Percentiles rank a stretch among this genome's conserved stretches.
Conservation (phyloP, 352 stramenopile species). For the Phytophthora sp. region DNA sequence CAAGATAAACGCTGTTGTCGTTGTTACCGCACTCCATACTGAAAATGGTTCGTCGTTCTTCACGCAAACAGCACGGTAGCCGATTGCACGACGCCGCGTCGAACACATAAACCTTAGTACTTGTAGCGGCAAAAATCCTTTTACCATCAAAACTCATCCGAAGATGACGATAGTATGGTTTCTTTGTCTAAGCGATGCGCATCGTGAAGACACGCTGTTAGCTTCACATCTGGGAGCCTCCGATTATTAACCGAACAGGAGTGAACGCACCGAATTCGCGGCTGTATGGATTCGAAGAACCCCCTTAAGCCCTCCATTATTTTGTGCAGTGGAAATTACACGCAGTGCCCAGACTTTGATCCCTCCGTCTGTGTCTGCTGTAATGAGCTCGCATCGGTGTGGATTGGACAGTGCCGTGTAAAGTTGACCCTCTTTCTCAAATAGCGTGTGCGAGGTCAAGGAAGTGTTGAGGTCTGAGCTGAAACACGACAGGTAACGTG, state of each 20-base stretch:
- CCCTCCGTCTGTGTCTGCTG: constrained; percentile 53
- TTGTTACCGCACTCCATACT: constrained; percentile 34
- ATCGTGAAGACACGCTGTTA: background rate
- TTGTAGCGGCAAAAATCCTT: constrained; percentile 41
- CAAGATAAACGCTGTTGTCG: constrained; percentile 39
- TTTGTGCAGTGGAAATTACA: constrained; percentile 21
- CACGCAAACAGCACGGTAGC: constrained; percentile 31
- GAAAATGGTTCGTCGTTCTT: constrained; percentile 28
- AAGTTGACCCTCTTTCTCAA: constrained; percentile 37
- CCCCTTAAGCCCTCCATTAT: constrained; percentile 43
- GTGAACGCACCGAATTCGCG: constrained; percentile 32
- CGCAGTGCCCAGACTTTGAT: constrained; percentile 62
- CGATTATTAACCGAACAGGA: too few relatives aligned
- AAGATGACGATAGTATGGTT: constrained; percentile 42
- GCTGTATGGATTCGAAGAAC: constrained; percentile 60
- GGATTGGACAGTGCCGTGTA: constrained; percentile 47
- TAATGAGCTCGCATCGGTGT: constrained; percentile 50
- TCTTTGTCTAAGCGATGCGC: constrained; percentile 24
- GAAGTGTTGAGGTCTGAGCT: constrained; percentile 52
- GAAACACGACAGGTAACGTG: background rate
- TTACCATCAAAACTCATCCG: constrained; percentile 38
- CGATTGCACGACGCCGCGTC: constrained; percentile 41
- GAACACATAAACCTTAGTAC: constrained; percentile 36
- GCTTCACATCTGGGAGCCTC: too few relatives aligned
- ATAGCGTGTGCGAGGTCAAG: constrained; percentile 35